Conservation (phyloP, 73 alveolate genomes). For the Diophrys sp. region DNA sequence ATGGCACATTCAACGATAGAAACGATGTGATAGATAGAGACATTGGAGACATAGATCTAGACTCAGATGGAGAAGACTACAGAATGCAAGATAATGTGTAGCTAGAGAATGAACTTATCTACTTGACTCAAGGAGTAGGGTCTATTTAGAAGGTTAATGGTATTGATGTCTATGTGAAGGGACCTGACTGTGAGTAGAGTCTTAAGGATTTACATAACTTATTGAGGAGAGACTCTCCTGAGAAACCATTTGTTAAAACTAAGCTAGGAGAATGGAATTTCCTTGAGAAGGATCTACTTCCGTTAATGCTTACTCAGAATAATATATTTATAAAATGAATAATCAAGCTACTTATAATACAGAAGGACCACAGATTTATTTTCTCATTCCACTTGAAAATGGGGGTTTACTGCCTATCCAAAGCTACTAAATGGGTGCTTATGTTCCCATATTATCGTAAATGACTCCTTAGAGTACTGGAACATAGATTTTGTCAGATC, state of each 20-base stretch:
- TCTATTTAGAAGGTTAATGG: constrained; percentile 45
- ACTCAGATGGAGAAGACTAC: background rate
- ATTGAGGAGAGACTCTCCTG: constrained; percentile 67
- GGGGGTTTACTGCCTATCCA: too few species aligned
- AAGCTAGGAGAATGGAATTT: constrained; percentile 67
- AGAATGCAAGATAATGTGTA: background rate
- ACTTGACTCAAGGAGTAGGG: constrained; percentile 43
- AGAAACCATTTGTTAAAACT: constrained; percentile 58
- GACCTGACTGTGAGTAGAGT: constrained; percentile 47
- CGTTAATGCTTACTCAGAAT: constrained; percentile 65
- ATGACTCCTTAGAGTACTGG: too few species aligned
- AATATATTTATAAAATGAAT: too few species aligned
- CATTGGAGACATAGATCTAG: background rate
- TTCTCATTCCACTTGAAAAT: too few species aligned
- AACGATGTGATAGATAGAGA: background rate
- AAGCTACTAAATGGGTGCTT: too few species aligned
- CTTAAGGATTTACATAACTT: constrained; percentile 44
- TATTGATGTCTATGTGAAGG: constrained; percentile 58
- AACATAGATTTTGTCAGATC: too few species aligned
- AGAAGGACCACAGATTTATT: too few species aligned
- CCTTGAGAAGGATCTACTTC: constrained; percentile 66
- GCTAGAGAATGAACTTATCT: background rate
- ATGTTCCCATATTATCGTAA: too few species aligned
- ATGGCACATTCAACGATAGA: too few species aligned
- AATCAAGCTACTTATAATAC: too few species aligned